Evolutionary conservation across 768 basidiomycete genomes (phyloP), one percentile per base, ranked within the genome.

Genomic region (Termitomyces sp.): DNA sequence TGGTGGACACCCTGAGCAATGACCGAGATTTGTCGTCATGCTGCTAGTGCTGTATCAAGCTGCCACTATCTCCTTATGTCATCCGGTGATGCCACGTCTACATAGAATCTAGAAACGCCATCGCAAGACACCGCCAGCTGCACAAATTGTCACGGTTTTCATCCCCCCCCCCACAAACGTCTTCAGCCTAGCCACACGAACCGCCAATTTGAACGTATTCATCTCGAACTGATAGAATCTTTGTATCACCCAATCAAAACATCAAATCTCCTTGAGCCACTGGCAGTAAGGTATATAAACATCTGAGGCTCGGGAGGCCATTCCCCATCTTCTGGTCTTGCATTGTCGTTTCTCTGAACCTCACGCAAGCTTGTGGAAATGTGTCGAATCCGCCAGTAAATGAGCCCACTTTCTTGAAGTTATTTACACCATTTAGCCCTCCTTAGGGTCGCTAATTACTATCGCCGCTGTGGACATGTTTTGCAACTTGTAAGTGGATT

Each of bases 361-460:
- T 17, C 3, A 16, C 14, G 14, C 5, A 39, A 25, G 11, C n/a
- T 4, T 23, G 10, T 30, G 41, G 39, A 19, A 27, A 61, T 61
- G 60, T 61, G 60, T 27, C 54, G 60, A 23, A 25, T 49, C 14
- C 57, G 60, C 41, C 60, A 56, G 60, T 61, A 32, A 44, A 52
- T 59, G 8, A 8, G 11, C 9, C 2, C 19, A 37, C 5, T 23
- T 16, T 12, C 11, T 43, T 3, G 8, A n/a, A 30, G 7, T n/a
- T 17, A 32, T 28, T 8, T 6, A 34, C 16, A 7, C 35, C 7
- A 4, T 27, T 44, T 41, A 25, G 42, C 43, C 23, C 30, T 23
- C 34, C 23, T 14, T 23, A 61, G 60, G 7, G 60, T 61, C 23
- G 54, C 54, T 41, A 58, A 61, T 41, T 30, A n/a, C 30, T 58